Percentiles rank a stretch among this genome's conserved stretches.
Conservation (phyloP, 2,329 filamentous ascomycete species). For the Fusarium bactridioides region DNA sequence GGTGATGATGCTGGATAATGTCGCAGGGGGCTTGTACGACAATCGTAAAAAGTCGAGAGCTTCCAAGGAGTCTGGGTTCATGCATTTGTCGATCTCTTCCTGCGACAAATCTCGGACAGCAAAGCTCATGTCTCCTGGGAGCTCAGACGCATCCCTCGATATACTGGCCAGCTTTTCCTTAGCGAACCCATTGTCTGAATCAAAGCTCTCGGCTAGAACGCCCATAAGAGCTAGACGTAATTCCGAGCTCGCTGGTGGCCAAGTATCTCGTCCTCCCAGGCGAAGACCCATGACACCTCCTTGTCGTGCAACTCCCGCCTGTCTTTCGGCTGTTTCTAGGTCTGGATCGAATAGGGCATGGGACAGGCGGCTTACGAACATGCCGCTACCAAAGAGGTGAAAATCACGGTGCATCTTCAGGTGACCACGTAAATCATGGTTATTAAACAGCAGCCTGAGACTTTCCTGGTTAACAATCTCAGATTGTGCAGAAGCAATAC, state of each 20-base stretch:
- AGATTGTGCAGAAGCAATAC: constrained; percentile 77
- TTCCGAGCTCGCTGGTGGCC: constrained; percentile 95
- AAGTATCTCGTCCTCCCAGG: constrained; percentile 79
- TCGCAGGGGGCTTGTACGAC: constrained; percentile 79
- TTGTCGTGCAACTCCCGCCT: constrained; percentile 71
- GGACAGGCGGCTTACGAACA: constrained; percentile 81
- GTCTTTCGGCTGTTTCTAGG: constrained; percentile 78
- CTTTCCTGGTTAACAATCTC: constrained; percentile 79
- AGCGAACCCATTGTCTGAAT: constrained; percentile 35
- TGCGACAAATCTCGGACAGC: constrained; percentile 81
- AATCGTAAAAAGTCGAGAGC: constrained; percentile 93
- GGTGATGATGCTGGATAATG: constrained; percentile 78
- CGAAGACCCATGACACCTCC: constrained; percentile 83
- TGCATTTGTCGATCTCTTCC: constrained; percentile 82
- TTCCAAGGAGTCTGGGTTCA: constrained; percentile 82
- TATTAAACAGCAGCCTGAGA: constrained; percentile 76
- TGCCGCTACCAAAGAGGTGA: constrained; percentile 83
- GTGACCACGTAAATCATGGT: constrained; percentile 76
- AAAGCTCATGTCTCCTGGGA: constrained; percentile 81
- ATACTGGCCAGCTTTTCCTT: constrained; percentile 40
- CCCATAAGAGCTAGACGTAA: constrained; percentile 89
- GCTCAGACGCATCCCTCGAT: constrained; percentile 45
- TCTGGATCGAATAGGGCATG: constrained; percentile 87
- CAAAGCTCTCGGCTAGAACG: constrained; percentile 79
- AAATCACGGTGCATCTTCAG: constrained; percentile 79